Evolutionary conservation across 140 eudicot species (phyloP).

Genomic region (Erigeron philadelphicus): DNA sequence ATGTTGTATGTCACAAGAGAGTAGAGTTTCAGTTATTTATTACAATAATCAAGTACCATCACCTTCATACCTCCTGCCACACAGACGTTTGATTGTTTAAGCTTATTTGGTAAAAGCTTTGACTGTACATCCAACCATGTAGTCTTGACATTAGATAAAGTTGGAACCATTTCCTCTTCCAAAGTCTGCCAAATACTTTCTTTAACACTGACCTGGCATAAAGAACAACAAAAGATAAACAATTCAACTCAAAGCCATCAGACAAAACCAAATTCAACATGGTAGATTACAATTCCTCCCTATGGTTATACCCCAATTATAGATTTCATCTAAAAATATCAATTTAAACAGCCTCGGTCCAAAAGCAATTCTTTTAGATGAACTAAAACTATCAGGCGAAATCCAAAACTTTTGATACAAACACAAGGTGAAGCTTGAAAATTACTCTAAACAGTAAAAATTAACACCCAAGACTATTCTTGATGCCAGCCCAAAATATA

Average conservation of each 20-base stretch:
- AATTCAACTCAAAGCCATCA: conserved; percentile 24
- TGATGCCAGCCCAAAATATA: conserved; percentile 10
- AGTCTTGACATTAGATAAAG: conserved; percentile 47
- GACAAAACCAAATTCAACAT: neutral
- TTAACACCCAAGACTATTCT: neutral
- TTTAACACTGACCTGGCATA: conserved; percentile 54
- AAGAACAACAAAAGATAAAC: conserved; percentile 12
- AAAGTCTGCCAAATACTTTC: conserved; percentile 76
- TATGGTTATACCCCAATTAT: conserved; percentile 1
- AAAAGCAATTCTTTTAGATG: neutral
- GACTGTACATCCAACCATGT: conserved; percentile 85
- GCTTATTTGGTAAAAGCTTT: conserved; percentile 53
- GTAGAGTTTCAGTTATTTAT: conserved; percentile 9
- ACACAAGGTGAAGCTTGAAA: neutral
- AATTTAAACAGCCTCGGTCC: neutral
- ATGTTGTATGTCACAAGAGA: neutral
- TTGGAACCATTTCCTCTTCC: conserved; percentile 89
- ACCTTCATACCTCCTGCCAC: conserved; percentile 94
- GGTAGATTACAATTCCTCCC: neutral
- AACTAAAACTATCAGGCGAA: no score
- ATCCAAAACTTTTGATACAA: neutral
- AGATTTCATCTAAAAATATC: neutral
- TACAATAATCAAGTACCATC: conserved; percentile 25
- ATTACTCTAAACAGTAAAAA: neutral
- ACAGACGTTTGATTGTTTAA: conserved; percentile 75